Evolutionary conservation across 2,329 filamentous ascomycete species (phyloP).

Genomic region (Penicillium glabrum): DNA sequence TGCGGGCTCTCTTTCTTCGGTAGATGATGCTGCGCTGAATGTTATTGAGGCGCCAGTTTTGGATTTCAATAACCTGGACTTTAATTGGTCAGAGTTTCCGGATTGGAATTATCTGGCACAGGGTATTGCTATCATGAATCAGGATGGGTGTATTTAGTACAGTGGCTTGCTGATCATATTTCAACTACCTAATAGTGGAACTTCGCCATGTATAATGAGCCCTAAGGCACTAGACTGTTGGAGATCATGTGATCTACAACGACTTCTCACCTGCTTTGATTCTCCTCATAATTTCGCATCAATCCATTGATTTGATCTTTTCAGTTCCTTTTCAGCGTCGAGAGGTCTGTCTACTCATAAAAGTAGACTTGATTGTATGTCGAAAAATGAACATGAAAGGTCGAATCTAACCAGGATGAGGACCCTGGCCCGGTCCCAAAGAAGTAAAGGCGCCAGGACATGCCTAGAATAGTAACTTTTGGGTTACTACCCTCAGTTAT

Average conservation of each 20-base stretch:
- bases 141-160: background rate
- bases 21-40: background rate
- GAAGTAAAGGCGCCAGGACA: conserved; percentile 1
- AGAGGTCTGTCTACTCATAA: background rate
- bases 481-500: background rate
- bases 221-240: no score
- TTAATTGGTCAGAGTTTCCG: conserved; percentile 16
- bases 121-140: conserved; percentile 11
- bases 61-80: conserved; percentile 19
- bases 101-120: conserved; percentile 23
- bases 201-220: no score
- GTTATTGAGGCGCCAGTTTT: background rate
- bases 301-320: no score
- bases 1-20: background rate
- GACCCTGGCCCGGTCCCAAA: background rate
- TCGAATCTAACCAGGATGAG: background rate
- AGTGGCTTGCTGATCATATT: no score
- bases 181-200: no score
- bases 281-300: no score
- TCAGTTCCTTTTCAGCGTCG: background rate
- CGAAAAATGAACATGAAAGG: no score
- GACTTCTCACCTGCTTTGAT: no score
- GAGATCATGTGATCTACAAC: no score
- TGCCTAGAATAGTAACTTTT: background rate
- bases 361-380: no score